Conservation (phyloP, 139 green algal genomes). For the Chlorella vulgaris region DNA sequence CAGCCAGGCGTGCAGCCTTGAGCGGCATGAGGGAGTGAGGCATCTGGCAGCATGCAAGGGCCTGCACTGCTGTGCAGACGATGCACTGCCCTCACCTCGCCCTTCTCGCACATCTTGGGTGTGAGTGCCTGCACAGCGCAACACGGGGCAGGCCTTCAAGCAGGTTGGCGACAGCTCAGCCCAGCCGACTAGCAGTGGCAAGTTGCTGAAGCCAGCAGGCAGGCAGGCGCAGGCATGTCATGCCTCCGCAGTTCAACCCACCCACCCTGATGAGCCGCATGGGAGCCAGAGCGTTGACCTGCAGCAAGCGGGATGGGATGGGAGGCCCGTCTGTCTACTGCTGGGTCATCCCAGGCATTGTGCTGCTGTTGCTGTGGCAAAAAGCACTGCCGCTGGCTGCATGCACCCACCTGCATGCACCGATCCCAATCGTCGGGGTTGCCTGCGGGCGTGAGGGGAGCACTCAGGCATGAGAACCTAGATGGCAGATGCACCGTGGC, state of each 20-base stretch:
- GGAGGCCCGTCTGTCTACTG: too few relatives aligned
- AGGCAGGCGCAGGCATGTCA: too few relatives aligned
- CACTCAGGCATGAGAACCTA: neutral
- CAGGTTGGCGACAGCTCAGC: too few relatives aligned
- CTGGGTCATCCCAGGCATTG: too few relatives aligned
- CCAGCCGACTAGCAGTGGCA: too few relatives aligned
- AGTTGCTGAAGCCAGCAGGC: too few relatives aligned
- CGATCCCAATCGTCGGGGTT: constrained; percentile 34
- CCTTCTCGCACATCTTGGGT: constrained; percentile 32
- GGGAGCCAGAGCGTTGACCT: constrained; percentile 32
- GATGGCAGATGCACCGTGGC: too few relatives aligned
- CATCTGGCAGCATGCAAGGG: too few relatives aligned
- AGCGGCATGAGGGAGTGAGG: neutral
- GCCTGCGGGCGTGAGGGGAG: neutral
- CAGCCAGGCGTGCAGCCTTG: neutral
- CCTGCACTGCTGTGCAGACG: neutral
- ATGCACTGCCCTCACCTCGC: neutral
- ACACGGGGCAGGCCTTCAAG: neutral
- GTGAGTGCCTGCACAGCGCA: neutral
- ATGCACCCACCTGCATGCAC: too few relatives aligned
- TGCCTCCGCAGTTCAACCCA: neutral
- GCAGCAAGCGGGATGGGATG: constrained; percentile 27
- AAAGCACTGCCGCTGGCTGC: too few relatives aligned
- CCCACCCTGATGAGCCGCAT: constrained; percentile 28
- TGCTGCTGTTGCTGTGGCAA: too few relatives aligned